Conservation (phyloP, 352 stramenopile species). For the Pythium phragmiticola region DNA sequence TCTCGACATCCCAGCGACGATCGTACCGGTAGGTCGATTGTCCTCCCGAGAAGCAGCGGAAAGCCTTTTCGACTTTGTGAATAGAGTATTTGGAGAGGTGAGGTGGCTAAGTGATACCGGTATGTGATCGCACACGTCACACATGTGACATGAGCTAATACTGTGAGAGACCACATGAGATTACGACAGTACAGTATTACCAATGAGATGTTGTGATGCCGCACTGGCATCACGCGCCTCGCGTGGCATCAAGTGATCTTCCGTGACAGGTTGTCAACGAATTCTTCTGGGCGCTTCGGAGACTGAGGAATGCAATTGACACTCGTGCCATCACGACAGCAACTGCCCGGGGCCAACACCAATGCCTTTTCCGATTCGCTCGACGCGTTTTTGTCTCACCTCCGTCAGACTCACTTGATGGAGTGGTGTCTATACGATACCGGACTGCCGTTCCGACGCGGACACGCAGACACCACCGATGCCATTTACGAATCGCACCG, state of each 20-base stretch:
- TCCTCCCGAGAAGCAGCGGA: background rate
- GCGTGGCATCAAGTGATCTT: conserved; percentile 6
- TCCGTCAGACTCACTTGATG: background rate
- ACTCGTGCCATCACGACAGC: conserved; percentile 3
- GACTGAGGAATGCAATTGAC: too few relatives aligned
- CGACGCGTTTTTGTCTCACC: too few relatives aligned
- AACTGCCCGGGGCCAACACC: background rate
- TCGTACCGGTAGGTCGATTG: conserved; percentile 54
- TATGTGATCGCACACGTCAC: conserved; percentile 3
- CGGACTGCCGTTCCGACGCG: background rate
- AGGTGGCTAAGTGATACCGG: too few relatives aligned
- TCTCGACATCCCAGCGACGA: conserved; percentile 69
- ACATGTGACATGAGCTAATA: conserved; percentile 3
- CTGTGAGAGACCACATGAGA: too few relatives aligned
- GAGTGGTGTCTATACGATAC: background rate
- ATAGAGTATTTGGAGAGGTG: background rate
- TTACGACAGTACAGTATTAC: too few relatives aligned
- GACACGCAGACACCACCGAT: background rate
- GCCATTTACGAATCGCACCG: conserved; percentile 1
- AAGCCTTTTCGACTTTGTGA: background rate
- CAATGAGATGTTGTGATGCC: conserved; percentile 1
- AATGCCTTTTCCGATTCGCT: background rate
- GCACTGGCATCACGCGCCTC: background rate
- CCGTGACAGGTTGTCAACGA: background rate
- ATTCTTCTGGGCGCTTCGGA: background rate